These are phyloP conservation scores for Diplodia sapinea DNA, from an alignment of 2,329 filamentous ascomycete species.

Conservation along the genomic window DNA sequence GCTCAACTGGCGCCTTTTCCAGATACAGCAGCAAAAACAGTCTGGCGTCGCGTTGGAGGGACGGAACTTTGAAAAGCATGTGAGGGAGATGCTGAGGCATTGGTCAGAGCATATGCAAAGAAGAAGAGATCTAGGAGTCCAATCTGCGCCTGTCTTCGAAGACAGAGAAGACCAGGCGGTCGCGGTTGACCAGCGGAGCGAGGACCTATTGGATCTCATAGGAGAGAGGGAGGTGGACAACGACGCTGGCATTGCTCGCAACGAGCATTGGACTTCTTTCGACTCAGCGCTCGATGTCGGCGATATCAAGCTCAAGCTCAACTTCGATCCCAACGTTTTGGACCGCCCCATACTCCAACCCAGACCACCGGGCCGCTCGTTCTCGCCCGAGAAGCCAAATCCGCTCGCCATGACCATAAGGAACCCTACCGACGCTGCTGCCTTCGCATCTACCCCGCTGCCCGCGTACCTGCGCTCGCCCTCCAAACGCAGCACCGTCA, in stretches of 20 bases:
- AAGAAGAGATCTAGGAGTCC: conserved; percentile 34
- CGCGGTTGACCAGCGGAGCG: neutral
- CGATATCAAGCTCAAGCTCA: conserved; percentile 34
- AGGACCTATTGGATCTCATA: neutral
- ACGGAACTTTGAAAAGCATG: conserved; percentile 61
- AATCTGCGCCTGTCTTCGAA: conserved; percentile 32
- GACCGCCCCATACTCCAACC: conserved; percentile 9
- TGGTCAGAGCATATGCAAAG: conserved; percentile 58
- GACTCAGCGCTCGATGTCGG: conserved; percentile 42
- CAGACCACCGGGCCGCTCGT: neutral
- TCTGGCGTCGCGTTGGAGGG: conserved; percentile 60
- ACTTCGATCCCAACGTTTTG: conserved; percentile 35
- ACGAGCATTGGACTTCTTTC: conserved; percentile 49
- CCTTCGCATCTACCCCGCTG: conserved; percentile 34
- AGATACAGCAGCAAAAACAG: conserved; percentile 57
- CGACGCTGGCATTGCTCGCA: conserved; percentile 41
- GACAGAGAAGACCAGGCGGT: conserved; percentile 28
- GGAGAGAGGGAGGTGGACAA: conserved; percentile 30
- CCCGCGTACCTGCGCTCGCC: conserved; percentile 56
- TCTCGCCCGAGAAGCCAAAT: conserved; percentile 30
- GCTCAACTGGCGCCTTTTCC: conserved; percentile 64
- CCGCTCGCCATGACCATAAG: conserved; percentile 38
- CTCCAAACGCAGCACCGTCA: conserved; percentile 48
- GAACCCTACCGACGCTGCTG: conserved; percentile 37
- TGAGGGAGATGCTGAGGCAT: conserved; percentile 60